These are phyloP conservation scores for Grosmannia serpens DNA, from an alignment of 2,329 filamentous ascomycete genomes.

Conservation along the genomic window DNA sequence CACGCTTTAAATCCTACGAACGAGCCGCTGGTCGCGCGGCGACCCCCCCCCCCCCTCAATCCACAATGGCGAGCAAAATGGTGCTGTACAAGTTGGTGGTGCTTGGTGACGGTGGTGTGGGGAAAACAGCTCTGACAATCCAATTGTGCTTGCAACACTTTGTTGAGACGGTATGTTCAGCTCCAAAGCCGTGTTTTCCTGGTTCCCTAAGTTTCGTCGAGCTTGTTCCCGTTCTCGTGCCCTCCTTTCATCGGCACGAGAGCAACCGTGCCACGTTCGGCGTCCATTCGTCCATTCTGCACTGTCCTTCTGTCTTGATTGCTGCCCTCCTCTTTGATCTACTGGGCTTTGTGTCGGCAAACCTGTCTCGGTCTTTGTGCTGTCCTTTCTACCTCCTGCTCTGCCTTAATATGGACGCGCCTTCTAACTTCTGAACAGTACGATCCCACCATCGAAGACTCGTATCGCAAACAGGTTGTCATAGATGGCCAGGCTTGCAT, in stretches of 20 bases:
- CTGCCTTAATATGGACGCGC: background rate
- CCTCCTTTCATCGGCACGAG: background rate
- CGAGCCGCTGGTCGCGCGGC: constrained; percentile 6
- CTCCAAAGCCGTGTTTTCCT: background rate
- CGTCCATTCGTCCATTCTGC: background rate
- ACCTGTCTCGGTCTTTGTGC: too few relatives aligned
- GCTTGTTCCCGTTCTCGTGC: background rate
- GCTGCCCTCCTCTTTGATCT: background rate
- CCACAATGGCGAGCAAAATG: constrained; percentile 80
- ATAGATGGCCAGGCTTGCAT: constrained; percentile 94
- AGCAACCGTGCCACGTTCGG: background rate
- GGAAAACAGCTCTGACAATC: constrained; percentile 88
- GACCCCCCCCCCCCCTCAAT: constrained; percentile 3
- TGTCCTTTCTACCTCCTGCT: background rate
- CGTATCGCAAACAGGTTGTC: constrained; percentile 79
- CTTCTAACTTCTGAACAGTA: constrained; percentile 39
- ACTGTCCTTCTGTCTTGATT: background rate
- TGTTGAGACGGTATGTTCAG: constrained; percentile 63
- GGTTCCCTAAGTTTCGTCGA: background rate
- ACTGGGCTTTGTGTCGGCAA: background rate
- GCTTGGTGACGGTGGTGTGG: constrained; percentile 84
- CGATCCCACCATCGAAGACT: constrained; percentile 80
- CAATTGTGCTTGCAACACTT: constrained; percentile 98
- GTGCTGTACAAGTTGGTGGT: constrained; percentile 94
- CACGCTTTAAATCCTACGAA: background rate